phyloP scores from a whole-genome alignment of 305 asterid genomes.

The Fraxinus velutina region DNA sequence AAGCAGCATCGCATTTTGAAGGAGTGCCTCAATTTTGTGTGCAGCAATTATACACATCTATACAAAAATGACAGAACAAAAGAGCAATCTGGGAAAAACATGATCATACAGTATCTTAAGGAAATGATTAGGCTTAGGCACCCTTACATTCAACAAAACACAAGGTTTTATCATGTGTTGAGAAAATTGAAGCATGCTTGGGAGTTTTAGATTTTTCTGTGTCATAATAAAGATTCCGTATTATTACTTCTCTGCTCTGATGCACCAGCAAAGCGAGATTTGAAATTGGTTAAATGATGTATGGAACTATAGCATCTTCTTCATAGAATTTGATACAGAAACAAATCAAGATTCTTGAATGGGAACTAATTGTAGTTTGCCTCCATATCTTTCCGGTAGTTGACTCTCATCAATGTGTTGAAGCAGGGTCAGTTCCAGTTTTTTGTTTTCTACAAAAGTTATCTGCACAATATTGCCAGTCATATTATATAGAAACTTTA shows the following conservation, averaged over 20 bases:
- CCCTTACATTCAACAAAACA: neutral
- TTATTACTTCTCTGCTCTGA: neutral
- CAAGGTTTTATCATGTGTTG: neutral
- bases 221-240: neutral
- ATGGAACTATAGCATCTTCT: neutral
- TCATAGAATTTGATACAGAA: neutral
- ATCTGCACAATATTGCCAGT: constrained; percentile 38
- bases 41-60: neutral
- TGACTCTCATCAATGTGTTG: constrained; percentile 56
- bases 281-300: neutral
- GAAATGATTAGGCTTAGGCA: neutral
- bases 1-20: neutral
- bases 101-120: neutral
- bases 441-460: constrained; percentile 54
- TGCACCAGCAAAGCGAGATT: neutral
- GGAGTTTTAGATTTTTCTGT: neutral
- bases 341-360: constrained; percentile 52
- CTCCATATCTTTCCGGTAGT: constrained; percentile 59
- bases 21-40: neutral
- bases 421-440: constrained; percentile 44
- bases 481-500: neutral
- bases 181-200: neutral
- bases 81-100: neutral
- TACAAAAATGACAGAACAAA: neutral
- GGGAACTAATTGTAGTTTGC: constrained; percentile 52